These are phyloP conservation scores for Brasenia schreberi DNA, from an alignment of 164 flowering plant genomes.

Conservation along the genomic window DNA sequence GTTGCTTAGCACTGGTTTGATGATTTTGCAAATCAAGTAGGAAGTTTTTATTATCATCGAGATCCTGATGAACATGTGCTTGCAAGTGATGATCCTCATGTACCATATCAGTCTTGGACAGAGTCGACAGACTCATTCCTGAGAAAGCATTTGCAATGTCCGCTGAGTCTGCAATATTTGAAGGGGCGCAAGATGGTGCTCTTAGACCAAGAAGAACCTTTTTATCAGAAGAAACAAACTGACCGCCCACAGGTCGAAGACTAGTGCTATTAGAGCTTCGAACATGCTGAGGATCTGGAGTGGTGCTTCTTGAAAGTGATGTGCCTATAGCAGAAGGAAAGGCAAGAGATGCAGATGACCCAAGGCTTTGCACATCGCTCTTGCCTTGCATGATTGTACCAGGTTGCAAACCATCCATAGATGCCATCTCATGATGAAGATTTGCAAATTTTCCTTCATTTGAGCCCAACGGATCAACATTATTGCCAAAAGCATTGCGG, in stretches of 20 bases:
- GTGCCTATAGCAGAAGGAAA: slow-evolving; percentile 68
- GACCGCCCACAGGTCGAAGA: slow-evolving; percentile 61
- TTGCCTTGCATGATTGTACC: slow-evolving; percentile 22
- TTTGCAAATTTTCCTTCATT: slow-evolving; percentile 47
- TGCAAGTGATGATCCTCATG: slow-evolving; percentile 31
- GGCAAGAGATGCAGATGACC: slow-evolving; percentile 34
- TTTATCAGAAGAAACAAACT: slow-evolving; percentile 35
- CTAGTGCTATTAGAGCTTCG: slow-evolving; percentile 71
- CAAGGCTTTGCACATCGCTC: slow-evolving; percentile 19
- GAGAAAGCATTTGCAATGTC: slow-evolving; percentile 58
- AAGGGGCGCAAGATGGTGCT: slow-evolving; percentile 29
- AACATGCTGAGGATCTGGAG: slow-evolving; percentile 64
- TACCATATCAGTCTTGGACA: slow-evolving; percentile 27
- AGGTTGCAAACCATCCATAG: slow-evolving; percentile 23
- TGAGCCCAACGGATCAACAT: slow-evolving; percentile 22
- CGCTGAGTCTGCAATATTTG: slow-evolving; percentile 29
- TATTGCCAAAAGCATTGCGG: slow-evolving; percentile 51
- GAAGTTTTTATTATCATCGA: slow-evolving; percentile 22
- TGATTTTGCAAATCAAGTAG: slow-evolving; percentile 21
- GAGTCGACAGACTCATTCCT: slow-evolving; percentile 51
- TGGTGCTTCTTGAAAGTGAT: slow-evolving; percentile 62
- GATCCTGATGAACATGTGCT: slow-evolving; percentile 28
- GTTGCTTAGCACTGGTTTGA: slow-evolving; percentile 27
- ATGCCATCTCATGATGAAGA: slow-evolving; percentile 33
- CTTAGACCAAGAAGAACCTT: slow-evolving; percentile 24